Evolutionary conservation across 495 filamentous ascomycete genomes (phyloP), one percentile per base, ranked within the genome.

Genomic region (Hyphodiscus hymeniophilus): DNA sequence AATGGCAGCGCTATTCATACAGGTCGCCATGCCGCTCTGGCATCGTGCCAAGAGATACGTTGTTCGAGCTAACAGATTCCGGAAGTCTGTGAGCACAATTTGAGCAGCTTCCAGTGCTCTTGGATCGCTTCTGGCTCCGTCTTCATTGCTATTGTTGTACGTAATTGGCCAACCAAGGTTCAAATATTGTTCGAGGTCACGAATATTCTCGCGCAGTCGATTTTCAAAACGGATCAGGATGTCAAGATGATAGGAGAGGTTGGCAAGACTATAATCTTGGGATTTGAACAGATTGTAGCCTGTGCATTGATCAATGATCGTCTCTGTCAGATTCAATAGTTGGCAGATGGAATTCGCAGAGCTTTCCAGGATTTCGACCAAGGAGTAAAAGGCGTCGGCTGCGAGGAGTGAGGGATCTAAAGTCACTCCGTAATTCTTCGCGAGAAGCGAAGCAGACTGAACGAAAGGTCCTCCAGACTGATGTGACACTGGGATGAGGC

Each of bases 281-380:
- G n/a, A 48, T 53, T 58, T 56, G 8, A 52, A 39, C 0, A 56
- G 41, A 24, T 42, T 48, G 30, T 35, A 47, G 21, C 45, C 49
- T 7, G 48, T 55, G 20, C 59, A 45, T 10, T 45, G 17, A 6
- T 34, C 22, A 31, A 63, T 24, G 18, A 42, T 53, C 3, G 42
- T 33, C 11, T 58, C 54, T 22, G 59, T 38, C 34, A 66, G 33
- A 48, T 63, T 61, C 15, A 66, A 49, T 16, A 63, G 47, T 48
- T 60, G 56, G 1, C 43, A 32, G 16, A 62, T 49, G 16, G 63
- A 53, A 18, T 16, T 45, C 7, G 60, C 57, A 20, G 50, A 40
- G 42, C 51, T 50, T 3, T 48, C 7, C 32, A 66, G 57, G 21
- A 66, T 34, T 10, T 63, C 55, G 23, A 23, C 42, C 6, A 65